phyloP scores from a whole-genome alignment of 352 stramenopile genomes.

The Phytophthora vignae region DNA sequence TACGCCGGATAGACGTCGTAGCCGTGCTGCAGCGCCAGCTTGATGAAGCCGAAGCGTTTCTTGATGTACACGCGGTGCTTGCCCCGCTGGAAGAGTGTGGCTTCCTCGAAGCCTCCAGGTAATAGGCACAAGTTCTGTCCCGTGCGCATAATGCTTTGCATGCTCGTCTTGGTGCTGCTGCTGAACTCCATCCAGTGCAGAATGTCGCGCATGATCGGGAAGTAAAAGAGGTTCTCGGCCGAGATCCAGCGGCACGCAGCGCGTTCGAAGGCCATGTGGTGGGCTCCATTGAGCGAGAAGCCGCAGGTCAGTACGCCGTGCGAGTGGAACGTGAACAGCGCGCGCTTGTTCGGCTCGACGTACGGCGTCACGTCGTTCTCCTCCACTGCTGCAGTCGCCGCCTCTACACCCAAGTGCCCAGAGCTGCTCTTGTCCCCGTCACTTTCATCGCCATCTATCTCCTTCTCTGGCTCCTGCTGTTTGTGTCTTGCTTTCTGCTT shows the following conservation, averaged over 20 bases:
- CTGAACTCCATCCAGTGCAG: constrained; percentile 77
- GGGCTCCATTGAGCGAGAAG: constrained; percentile 61
- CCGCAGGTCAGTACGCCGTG: constrained; percentile 71
- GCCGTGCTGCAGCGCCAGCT: constrained; percentile 91
- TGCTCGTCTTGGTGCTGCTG: constrained; percentile 56
- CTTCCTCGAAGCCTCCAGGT: constrained; percentile 95
- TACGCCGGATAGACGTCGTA: constrained; percentile 91
- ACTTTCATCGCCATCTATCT: constrained; percentile 12
- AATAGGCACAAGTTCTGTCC: constrained; percentile 81
- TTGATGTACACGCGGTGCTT: constrained; percentile 93
- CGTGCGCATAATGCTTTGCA: constrained; percentile 58
- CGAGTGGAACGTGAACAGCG: constrained; percentile 65
- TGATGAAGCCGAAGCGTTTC: constrained; percentile 93
- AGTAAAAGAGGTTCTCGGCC: constrained; percentile 72
- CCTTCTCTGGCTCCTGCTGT: constrained; percentile 13
- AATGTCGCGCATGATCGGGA: constrained; percentile 73
- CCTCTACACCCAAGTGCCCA: constrained; percentile 10
- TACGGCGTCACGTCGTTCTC: constrained; percentile 26
- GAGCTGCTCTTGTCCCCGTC: neutral
- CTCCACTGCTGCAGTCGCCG: constrained; percentile 17
- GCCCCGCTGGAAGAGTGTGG: constrained; percentile 83
- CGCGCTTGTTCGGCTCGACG: constrained; percentile 25
- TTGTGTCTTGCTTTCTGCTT: constrained; percentile 1
- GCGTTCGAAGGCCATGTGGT: constrained; percentile 56
- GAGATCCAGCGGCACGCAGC: constrained; percentile 70